These are phyloP conservation scores for Pleurotus platypus DNA, from an alignment of 768 basidiomycete genomes.

Conservation along the genomic window DNA sequence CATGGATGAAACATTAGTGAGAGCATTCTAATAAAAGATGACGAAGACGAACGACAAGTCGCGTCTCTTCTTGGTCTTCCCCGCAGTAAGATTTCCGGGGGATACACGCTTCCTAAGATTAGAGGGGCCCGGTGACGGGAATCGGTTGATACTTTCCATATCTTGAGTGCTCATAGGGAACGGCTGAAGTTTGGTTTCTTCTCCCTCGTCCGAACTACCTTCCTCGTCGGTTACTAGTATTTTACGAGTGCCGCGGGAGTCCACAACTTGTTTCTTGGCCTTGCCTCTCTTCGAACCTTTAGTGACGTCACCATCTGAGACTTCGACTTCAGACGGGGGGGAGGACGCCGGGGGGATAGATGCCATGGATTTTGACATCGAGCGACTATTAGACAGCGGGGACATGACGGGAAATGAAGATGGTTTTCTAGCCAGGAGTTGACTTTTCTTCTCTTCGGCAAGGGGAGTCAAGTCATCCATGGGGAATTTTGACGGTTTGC, in stretches of 20 bases:
- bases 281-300: not conserved
- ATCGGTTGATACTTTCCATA: slow-evolving; percentile 33
- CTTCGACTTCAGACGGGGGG: not conserved
- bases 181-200: slow-evolving; percentile 21
- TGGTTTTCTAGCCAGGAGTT: not conserved
- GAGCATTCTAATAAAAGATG: not conserved
- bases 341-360: not conserved
- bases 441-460: not conserved
- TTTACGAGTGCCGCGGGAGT: not conserved
- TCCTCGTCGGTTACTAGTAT: slow-evolving; percentile 2
- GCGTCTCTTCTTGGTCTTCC: slow-evolving; percentile 1
- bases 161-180: slow-evolving; percentile 50
- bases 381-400: not conserved
- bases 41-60: not conserved
- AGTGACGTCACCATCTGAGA: not conserved
- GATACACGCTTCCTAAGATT: slow-evolving; percentile 8
- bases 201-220: not conserved
- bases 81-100: slow-evolving; percentile 2
- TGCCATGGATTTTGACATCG: slow-evolving; percentile 5
- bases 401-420: slow-evolving; percentile 8
- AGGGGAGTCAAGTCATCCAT: not conserved
- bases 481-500: not conserved
- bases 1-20: not conserved
- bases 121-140: slow-evolving; percentile 15
- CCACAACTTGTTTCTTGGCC: not conserved